Percentiles rank a stretch among this genome's conserved stretches.
Conservation (phyloP, 805 yeast genomes). For the Wickerhamomyces subpelliculosus region DNA sequence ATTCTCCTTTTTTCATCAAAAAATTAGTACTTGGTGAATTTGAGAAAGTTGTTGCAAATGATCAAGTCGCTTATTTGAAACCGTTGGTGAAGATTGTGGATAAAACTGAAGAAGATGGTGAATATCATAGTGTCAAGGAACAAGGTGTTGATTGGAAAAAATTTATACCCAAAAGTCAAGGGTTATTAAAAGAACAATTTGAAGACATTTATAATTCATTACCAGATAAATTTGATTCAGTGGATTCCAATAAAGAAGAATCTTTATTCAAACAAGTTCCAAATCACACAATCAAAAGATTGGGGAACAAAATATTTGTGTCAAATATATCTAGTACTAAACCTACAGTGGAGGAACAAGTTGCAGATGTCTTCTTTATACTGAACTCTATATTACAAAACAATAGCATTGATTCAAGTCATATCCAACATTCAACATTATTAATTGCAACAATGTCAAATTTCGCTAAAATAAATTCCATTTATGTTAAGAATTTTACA, state of each 20-base stretch:
- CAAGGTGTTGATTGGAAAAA: slow-evolving; percentile 16
- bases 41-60: slow-evolving; percentile 27
- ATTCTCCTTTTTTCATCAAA: slow-evolving; percentile 74
- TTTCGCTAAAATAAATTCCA: slow-evolving; percentile 54
- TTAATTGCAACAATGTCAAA: slow-evolving; percentile 56
- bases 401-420: slow-evolving; percentile 29
- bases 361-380: slow-evolving; percentile 40
- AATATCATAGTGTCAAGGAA: slow-evolving; percentile 13
- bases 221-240: neutral
- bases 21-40: slow-evolving; percentile 26
- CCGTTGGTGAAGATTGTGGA: slow-evolving; percentile 46
- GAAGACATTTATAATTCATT: slow-evolving; percentile 24
- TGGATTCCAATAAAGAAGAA: neutral
- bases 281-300: slow-evolving; percentile 8
- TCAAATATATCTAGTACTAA: slow-evolving; percentile 33
- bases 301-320: slow-evolving; percentile 30
- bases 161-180: slow-evolving; percentile 8
- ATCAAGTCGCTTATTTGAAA: slow-evolving; percentile 65
- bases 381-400: slow-evolving; percentile 28
- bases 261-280: neutral
- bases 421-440: slow-evolving; percentile 55
- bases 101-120: slow-evolving; percentile 19
- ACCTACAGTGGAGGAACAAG: slow-evolving; percentile 35
- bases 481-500: slow-evolving; percentile 51
- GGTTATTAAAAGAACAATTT: slow-evolving; percentile 35